Evolutionary conservation across 768 basidiomycete genomes (phyloP), one percentile per base, ranked within the genome.

Genomic region (Lentinula raphanica): DNA sequence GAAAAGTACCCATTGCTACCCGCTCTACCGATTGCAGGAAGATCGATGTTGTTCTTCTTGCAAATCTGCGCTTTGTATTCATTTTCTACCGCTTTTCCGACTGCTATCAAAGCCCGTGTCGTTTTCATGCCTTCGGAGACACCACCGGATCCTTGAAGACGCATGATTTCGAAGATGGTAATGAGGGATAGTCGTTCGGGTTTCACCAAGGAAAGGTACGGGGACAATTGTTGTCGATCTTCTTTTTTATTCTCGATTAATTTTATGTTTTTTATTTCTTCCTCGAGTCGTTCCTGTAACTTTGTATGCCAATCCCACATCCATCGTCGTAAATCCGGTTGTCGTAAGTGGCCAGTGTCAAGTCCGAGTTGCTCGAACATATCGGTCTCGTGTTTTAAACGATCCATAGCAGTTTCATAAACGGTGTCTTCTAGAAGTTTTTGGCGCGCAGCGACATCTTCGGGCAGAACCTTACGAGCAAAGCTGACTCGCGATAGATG

Each of bases 51-150:
- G 67, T 84, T 79, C 64, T 76, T 77, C 65, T 80, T 84, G 73
- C 86, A 87, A 66, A 92, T 84, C 67, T 90, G 80, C 2, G 91
- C 85, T 69, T 94, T 90, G 76, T 94, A 90, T 75, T 98, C 95
- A 50, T 84, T 79, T 74, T 98, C 96, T 35, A 98, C 83, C 0
- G 89, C 90, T 59, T 81, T 85, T 0, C 95, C 96, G 21, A 98
- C 81, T 0, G 79, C 71, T 21, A 97, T 74, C 59, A 97, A 76
- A 0, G 90, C 92, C 0, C 92, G 79, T 0, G 94, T 81, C 0
- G 92, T 88, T 71, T 97, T 96, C 87, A 96, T 92, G 3, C 94
- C 95, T 39, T 87, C 83, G 0, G 76, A 64, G n/a, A 94, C 78
- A 12, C 91, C 90, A 5, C 91, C 89, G 1, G 81, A 76, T 5